Evolutionary conservation across 139 green algal genomes (phyloP).

Genomic region (Choricystis sp.): DNA sequence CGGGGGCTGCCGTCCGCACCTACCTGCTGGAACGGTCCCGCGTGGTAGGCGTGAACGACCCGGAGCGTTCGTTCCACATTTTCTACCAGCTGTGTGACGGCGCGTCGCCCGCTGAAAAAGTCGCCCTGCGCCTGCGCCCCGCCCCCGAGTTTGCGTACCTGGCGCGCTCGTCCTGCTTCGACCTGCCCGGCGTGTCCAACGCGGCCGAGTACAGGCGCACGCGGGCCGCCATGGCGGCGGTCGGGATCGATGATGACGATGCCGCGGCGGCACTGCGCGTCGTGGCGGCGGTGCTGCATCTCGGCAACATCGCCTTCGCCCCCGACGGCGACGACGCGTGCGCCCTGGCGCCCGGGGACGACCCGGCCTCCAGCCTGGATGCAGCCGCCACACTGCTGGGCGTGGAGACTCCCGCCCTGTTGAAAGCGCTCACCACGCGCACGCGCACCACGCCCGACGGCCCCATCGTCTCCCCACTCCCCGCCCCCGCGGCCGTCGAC

Average conservation of each 20-base stretch:
- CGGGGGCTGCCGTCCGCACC: constrained; percentile 75
- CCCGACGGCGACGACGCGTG: constrained; percentile 27
- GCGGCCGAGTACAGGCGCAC: constrained; percentile 81
- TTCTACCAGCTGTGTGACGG: constrained; percentile 99
- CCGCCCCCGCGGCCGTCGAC: constrained; percentile 57
- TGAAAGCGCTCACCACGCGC: constrained; percentile 72
- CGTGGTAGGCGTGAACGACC: constrained; percentile 80
- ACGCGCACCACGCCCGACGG: constrained; percentile 78
- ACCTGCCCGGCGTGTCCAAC: constrained; percentile 69
- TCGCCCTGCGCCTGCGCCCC: constrained; percentile 36
- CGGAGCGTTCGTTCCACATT: constrained; percentile 95
- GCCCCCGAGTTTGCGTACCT: constrained; percentile 73
- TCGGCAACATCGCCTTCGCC: constrained; percentile 81
- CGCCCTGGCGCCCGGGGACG: neutral
- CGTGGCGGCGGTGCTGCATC: constrained; percentile 86
- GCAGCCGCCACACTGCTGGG: constrained; percentile 56
- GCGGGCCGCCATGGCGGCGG: constrained; percentile 74
- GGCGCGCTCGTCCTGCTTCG: constrained; percentile 69
- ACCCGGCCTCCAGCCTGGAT: constrained; percentile 10
- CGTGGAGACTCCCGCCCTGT: constrained; percentile 47
- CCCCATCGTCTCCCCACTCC: constrained; percentile 73
- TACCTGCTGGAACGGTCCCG: constrained; percentile 95
- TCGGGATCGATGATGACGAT: constrained; percentile 70
- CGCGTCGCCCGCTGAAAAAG: constrained; percentile 46
- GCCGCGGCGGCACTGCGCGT: constrained; percentile 67